Conservation (phyloP, 2,329 filamentous ascomycete genomes). For the Botrytis byssoidea region DNA sequence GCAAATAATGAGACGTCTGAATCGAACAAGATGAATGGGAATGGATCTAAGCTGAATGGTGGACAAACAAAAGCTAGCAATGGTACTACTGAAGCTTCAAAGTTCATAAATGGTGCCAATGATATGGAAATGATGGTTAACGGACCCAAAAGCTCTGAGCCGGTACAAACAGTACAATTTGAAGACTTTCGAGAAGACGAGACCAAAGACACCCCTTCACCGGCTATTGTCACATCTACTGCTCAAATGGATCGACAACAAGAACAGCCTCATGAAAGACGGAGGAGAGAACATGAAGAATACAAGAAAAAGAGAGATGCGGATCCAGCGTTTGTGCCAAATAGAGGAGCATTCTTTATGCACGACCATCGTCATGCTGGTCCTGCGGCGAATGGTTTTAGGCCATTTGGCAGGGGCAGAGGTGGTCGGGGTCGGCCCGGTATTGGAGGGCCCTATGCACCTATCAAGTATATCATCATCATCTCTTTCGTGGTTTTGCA, state of each 20-base stretch:
- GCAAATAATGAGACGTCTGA: conserved; percentile 47
- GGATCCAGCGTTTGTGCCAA: conserved; percentile 91
- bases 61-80: conserved; percentile 33
- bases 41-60: conserved; percentile 38
- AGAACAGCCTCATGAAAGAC: conserved; percentile 64
- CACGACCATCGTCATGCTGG: conserved; percentile 85
- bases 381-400: conserved; percentile 74
- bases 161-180: conserved; percentile 33
- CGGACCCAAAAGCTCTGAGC: conserved; percentile 41
- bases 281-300: conserved; percentile 84
- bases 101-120: conserved; percentile 42
- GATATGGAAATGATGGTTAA: conserved; percentile 62
- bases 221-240: conserved; percentile 41
- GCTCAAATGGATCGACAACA: conserved; percentile 45
- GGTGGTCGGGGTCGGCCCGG: conserved; percentile 56
- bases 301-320: conserved; percentile 85
- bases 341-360: conserved; percentile 93
- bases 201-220: conserved; percentile 33
- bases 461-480: conserved; percentile 59
- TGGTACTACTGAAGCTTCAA: conserved; percentile 40
- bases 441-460: conserved; percentile 57
- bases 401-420: conserved; percentile 65
- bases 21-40: conserved; percentile 38
- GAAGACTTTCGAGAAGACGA: conserved; percentile 38
- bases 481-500: conserved; percentile 22